Evolutionary conservation across 2,329 filamentous ascomycete genomes (phyloP).

Genomic region (Dendrostoma leiphaemia): DNA sequence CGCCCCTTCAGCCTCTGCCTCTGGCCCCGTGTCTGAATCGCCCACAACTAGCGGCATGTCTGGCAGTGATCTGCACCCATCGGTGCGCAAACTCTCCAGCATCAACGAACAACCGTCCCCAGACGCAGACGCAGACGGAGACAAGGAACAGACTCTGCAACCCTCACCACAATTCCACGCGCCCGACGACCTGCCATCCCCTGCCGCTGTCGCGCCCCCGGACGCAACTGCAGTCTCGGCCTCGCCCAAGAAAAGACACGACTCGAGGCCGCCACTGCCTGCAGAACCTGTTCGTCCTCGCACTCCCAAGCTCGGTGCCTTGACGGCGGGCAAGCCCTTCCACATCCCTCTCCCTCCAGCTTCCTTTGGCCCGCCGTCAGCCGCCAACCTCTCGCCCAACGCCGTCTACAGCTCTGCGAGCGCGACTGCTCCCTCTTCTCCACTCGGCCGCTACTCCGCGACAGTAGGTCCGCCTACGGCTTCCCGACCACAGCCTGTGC

Average conservation of each 20-base stretch:
- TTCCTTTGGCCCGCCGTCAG: constrained; percentile 10
- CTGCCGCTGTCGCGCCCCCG: constrained; percentile 4
- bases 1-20: constrained; percentile 10
- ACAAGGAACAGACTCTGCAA: not conserved
- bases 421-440: constrained; percentile 19
- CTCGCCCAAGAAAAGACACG: not conserved
- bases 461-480: constrained; percentile 2
- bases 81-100: constrained; percentile 29
- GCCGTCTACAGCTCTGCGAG: constrained; percentile 19
- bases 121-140: constrained; percentile 1
- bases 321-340: constrained; percentile 3
- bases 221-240: not conserved
- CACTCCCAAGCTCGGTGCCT: constrained; percentile 9
- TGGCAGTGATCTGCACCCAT: constrained; percentile 34
- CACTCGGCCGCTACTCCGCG: constrained; percentile 26
- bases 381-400: constrained; percentile 20
- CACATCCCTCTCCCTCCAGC: constrained; percentile 15
- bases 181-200: not conserved
- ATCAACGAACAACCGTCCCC: constrained; percentile 31
- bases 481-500: constrained; percentile 25
- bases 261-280: constrained; percentile 18
- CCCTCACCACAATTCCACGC: not conserved
- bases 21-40: not conserved
- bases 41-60: constrained; percentile 17
- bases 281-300: constrained; percentile 22